Conservation (phyloP, 2,329 filamentous ascomycete species). For the Sporothrix humicola region DNA sequence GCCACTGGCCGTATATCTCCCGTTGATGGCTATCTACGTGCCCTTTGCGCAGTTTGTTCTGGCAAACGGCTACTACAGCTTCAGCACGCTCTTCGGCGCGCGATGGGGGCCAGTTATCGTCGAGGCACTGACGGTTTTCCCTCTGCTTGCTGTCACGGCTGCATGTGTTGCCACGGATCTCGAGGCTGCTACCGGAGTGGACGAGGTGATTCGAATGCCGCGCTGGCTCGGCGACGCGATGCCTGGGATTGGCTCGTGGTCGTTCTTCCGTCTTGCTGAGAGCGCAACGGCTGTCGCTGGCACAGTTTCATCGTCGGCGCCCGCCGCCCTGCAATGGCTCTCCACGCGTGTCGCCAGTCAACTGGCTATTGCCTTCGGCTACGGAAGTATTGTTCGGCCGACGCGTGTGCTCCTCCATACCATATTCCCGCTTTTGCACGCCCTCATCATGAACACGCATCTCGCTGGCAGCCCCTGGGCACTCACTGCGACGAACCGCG, state of each 20-base stretch:
- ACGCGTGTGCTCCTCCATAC: constrained; percentile 70
- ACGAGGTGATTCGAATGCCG: constrained; percentile 60
- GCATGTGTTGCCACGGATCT: constrained; percentile 68
- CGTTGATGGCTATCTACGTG: constrained; percentile 75
- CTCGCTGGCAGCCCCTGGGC: constrained; percentile 63
- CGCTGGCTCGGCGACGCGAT: constrained; percentile 65
- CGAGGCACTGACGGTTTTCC: constrained; percentile 74
- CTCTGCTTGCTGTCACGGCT: constrained; percentile 67
- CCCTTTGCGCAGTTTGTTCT: constrained; percentile 75
- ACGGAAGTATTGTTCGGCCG: constrained; percentile 68
- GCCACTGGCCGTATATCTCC: constrained; percentile 63
- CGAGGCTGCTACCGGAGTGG: constrained; percentile 54
- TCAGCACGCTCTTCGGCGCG: constrained; percentile 60
- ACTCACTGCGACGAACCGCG: constrained; percentile 67
- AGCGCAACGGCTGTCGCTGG: constrained; percentile 43
- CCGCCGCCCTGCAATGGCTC: constrained; percentile 47
- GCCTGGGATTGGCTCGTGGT: constrained; percentile 70
- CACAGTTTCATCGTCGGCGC: neutral
- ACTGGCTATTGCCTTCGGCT: constrained; percentile 67
- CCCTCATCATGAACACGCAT: constrained; percentile 75
- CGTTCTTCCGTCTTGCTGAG: constrained; percentile 64
- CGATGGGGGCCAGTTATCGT: constrained; percentile 76
- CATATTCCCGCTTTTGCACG: constrained; percentile 75
- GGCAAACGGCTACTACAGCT: constrained; percentile 52
- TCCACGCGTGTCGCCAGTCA: constrained; percentile 73